Conservation (phyloP, 768 basidiomycete genomes). For the Termitomyces sp. region DNA sequence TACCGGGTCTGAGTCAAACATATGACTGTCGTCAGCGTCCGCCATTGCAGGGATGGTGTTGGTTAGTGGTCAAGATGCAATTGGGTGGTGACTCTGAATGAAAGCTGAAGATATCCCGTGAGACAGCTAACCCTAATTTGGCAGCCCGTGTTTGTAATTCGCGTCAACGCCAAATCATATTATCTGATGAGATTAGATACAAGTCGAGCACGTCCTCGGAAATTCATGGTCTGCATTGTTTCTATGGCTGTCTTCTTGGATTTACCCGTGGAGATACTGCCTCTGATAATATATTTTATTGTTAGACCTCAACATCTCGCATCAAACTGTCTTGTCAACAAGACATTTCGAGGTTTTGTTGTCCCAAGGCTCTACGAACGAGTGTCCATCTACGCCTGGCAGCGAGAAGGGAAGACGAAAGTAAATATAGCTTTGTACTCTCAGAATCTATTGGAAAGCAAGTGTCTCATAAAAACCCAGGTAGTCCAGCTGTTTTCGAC, state of each 20-base stretch:
- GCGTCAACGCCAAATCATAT: neutral
- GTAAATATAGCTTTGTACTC: constrained; percentile 24
- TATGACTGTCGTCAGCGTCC: constrained; percentile 29
- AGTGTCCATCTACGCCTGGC: constrained; percentile 66
- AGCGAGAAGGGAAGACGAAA: constrained; percentile 56
- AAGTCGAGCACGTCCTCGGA: neutral
- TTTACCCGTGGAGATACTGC: constrained; percentile 63
- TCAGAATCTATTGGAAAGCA: neutral
- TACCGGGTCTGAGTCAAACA: constrained; percentile 30
- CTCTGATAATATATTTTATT: constrained; percentile 46
- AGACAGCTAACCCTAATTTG: constrained; percentile 1
- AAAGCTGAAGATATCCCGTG: constrained; percentile 2
- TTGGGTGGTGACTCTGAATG: neutral
- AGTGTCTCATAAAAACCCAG: constrained; percentile 26
- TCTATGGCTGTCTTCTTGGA: constrained; percentile 42
- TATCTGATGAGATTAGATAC: neutral
- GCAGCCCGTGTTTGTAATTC: neutral
- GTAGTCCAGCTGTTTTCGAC: constrained; percentile 58
- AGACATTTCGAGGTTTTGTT: constrained; percentile 46
- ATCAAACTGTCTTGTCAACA: constrained; percentile 50
- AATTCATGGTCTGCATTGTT: neutral
- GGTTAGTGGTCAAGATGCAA: constrained; percentile 15
- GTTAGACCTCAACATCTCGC: constrained; percentile 48
- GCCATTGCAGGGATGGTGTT: constrained; percentile 29
- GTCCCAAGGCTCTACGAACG: constrained; percentile 48